Conservation (phyloP, 2,329 filamentous ascomycete species). For the Epichloe brachyelytri region DNA sequence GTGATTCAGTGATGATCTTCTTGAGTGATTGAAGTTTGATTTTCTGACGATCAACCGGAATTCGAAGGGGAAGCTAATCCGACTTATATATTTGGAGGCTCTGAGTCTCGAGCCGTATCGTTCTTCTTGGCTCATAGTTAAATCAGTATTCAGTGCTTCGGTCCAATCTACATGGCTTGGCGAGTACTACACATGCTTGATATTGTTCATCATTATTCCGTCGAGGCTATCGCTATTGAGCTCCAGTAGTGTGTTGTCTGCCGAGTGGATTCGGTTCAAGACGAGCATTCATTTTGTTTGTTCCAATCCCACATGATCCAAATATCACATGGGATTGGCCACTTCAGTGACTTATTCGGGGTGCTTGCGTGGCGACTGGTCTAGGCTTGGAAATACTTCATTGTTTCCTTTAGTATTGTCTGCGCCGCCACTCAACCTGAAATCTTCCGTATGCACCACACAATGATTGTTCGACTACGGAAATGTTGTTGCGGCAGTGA, state of each 20-base stretch:
- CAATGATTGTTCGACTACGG: neutral
- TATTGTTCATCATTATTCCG: constrained; percentile 2
- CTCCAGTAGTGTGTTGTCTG: neutral
- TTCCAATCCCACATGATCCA: neutral
- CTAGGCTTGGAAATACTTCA: neutral
- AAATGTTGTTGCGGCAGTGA: too few relatives aligned
- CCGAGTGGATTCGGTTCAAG: neutral
- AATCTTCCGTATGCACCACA: neutral
- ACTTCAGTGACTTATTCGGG: neutral
- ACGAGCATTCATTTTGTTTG: neutral
- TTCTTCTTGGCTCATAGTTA: neutral
- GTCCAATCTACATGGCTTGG: neutral
- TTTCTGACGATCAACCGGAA: neutral
- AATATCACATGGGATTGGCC: neutral
- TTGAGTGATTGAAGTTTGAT: neutral
- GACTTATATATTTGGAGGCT: neutral
- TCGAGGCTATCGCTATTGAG: neutral
- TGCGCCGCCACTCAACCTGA: constrained; percentile 1
- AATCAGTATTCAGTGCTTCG: neutral
- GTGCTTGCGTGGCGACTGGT: neutral
- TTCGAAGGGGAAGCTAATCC: neutral
- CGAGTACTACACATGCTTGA: neutral
- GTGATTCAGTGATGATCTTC: neutral
- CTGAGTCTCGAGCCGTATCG: neutral
- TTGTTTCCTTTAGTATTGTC: constrained; percentile 13